Evolutionary conservation across 23 red algal genomes (phyloP).

Genomic region (Cyanidiococcus yangmingshanensis): DNA sequence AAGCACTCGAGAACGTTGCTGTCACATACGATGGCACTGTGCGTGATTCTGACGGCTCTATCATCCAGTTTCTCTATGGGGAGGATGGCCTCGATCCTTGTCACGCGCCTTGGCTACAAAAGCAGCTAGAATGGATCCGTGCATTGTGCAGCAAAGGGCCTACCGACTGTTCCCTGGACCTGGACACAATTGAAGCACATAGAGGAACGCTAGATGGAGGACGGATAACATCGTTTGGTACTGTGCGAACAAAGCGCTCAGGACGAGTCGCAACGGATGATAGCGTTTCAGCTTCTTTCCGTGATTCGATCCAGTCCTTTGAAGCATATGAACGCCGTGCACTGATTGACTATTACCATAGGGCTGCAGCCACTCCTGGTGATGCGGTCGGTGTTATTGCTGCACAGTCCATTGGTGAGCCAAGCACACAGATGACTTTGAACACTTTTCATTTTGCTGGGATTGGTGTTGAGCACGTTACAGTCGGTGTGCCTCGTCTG

Average conservation of each 20-base stretch:
- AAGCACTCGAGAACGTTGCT: constrained; percentile 72
- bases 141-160: no score
- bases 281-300: not conserved
- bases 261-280: not conserved
- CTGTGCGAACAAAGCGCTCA: not conserved
- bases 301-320: not conserved
- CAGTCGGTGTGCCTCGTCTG: constrained; percentile 82
- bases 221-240: not conserved
- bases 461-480: constrained; percentile 79
- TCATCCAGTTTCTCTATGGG: constrained; percentile 93
- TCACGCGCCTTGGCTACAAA: constrained; percentile 55
- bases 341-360: constrained; percentile 37
- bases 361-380: constrained; percentile 41
- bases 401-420: constrained; percentile 88
- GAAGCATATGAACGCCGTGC: not conserved
- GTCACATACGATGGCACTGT: constrained; percentile 85
- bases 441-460: constrained; percentile 99
- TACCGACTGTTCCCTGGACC: not conserved
- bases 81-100: constrained; percentile 96
- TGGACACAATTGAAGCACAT: not conserved
- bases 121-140: not conserved
- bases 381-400: constrained; percentile 86
- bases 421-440: constrained; percentile 96
- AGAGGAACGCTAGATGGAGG: not conserved
- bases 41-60: constrained; percentile 51